phyloP scores from a whole-genome alignment of 495 filamentous ascomycete genomes.

The Aspergillus sclerotioniger region DNA sequence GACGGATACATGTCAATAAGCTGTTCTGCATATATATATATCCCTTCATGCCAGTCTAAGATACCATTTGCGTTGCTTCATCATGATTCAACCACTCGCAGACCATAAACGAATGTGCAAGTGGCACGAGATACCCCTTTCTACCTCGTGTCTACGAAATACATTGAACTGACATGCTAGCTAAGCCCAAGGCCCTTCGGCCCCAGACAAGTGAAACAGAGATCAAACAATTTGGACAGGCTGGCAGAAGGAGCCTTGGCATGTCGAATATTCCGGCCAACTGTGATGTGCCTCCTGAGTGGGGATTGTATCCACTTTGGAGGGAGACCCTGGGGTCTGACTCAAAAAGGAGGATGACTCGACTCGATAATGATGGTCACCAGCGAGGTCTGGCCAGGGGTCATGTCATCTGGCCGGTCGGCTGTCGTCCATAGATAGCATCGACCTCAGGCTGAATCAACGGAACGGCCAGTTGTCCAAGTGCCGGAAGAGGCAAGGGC shows the following conservation, averaged over 20 bases:
- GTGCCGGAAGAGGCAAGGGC: not conserved
- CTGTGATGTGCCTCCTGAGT: slow-evolving; percentile 1
- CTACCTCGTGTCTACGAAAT: not conserved
- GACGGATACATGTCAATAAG: not conserved
- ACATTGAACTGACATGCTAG: not conserved
- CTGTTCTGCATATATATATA: not conserved
- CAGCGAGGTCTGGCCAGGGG: no score
- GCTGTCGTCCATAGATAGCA: not conserved
- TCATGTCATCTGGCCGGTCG: no score
- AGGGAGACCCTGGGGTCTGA: slow-evolving; percentile 3
- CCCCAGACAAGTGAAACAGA: not conserved
- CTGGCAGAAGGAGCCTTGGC: not conserved
- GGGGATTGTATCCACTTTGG: not conserved
- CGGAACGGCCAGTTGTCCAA: not conserved
- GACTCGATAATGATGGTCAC: not conserved
- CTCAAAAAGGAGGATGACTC: not conserved
- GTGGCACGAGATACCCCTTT: no score
- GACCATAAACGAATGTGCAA: no score
- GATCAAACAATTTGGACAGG: not conserved
- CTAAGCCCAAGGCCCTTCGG: no score
- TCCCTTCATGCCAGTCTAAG: not conserved
- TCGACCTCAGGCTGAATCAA: not conserved
- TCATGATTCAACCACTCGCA: no score
- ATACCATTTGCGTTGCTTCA: not conserved
- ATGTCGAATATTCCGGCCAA: not conserved